Percentiles rank a stretch among this genome's conserved stretches.
These are phyloP conservation scores for Teratosphaeria epicoccoides DNA, from an alignment of 2,329 filamentous ascomycete species.

Conservation along the genomic window DNA sequence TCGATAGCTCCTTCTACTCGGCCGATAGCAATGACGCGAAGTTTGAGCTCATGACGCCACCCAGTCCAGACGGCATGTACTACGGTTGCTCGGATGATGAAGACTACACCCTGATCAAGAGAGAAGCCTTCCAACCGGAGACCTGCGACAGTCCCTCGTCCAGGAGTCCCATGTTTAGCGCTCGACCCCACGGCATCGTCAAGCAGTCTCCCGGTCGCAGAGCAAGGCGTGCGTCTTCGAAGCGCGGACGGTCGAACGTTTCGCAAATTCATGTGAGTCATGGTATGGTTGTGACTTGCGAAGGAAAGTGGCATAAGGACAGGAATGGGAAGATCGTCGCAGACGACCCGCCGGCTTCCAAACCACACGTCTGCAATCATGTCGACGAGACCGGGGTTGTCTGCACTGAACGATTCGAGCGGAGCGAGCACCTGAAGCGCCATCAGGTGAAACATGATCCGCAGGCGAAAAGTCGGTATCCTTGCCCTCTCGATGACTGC, in stretches of 20 bases:
- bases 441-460: slow-evolving; percentile 16
- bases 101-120: background rate
- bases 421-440: slow-evolving; percentile 25
- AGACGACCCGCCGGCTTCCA: background rate
- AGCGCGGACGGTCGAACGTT: slow-evolving; percentile 4
- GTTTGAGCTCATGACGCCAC: background rate
- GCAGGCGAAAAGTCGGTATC: slow-evolving; percentile 8
- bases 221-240: background rate
- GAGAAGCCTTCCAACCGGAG: background rate
- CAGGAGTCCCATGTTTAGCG: background rate
- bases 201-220: background rate
- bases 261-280: background rate
- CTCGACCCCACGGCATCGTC: background rate
- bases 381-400: background rate
- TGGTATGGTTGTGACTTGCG: background rate
- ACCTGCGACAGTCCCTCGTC: background rate
- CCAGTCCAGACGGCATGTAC: background rate
- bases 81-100: background rate
- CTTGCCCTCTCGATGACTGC: slow-evolving; percentile 17
- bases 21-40: background rate
- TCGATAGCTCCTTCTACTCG: background rate
- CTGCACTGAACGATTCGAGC: slow-evolving; percentile 17
- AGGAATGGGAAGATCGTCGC: background rate
- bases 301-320: background rate
- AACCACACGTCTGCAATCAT: slow-evolving; percentile 13